A percentile compares a stretch with the other conserved stretches of the same genome.
Conservation (phyloP, 257 asterid genomes). For the Penstemon eatonii region DNA sequence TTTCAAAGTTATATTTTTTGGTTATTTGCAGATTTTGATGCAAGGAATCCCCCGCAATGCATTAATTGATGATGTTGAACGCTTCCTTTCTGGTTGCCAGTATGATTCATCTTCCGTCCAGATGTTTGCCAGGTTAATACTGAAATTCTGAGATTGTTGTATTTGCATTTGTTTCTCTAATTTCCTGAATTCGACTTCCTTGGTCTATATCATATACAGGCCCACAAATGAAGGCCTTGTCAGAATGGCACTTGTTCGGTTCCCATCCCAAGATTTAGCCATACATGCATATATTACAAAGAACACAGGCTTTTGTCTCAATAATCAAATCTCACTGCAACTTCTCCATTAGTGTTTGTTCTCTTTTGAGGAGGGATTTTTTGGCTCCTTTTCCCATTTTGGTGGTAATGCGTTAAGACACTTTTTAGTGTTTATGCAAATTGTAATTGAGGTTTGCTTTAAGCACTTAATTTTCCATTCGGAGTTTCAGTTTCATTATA, state of each 20-base stretch:
- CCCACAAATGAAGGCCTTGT: conserved; percentile 31
- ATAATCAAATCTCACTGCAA: conserved; percentile 58
- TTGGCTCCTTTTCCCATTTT: conserved; percentile 1
- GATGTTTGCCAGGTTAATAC: conserved; percentile 46
- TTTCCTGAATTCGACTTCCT: not conserved
- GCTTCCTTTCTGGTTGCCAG: conserved; percentile 78
- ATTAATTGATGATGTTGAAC: conserved; percentile 62
- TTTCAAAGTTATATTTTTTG: not conserved
- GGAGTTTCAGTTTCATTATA: not conserved
- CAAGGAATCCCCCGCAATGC: conserved; percentile 74
- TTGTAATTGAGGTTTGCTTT: conserved; percentile 7
- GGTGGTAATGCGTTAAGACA: conserved; percentile 20
- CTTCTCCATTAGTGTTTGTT: conserved; percentile 51
- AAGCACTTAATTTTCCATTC: conserved; percentile 14
- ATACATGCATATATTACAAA: conserved; percentile 70
- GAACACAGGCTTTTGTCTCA: conserved; percentile 72
- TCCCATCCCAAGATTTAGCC: conserved; percentile 70
- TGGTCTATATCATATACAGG: conserved; percentile 41
- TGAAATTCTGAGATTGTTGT: conserved; percentile 4
- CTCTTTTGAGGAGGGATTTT: not conserved
- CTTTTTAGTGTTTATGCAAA: conserved; percentile 14
- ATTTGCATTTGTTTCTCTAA: not conserved
- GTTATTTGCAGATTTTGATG: conserved; percentile 52
- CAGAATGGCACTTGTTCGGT: conserved; percentile 58
- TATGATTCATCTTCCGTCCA: conserved; percentile 55